phyloP scores from a whole-genome alignment of 768 basidiomycete species.

The Ramaria sp. region DNA sequence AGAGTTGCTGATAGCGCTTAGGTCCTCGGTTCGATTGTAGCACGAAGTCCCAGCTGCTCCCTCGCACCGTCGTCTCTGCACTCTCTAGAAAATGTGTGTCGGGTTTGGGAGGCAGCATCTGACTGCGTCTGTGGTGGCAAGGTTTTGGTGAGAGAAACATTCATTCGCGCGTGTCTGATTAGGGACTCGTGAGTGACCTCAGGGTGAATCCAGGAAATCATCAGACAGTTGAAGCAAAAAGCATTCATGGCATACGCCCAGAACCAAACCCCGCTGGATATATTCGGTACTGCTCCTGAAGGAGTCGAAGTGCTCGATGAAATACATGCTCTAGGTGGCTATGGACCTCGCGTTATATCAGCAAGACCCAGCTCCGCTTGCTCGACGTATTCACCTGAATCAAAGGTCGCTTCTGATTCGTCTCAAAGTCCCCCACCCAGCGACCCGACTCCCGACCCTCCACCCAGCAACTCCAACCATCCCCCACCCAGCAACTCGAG shows the following conservation, averaged over 20 bases:
- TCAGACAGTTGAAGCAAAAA: background rate
- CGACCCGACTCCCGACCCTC: too few relatives aligned
- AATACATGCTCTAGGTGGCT: slow-evolving; percentile 3
- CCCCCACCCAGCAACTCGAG: too few relatives aligned
- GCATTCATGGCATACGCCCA: slow-evolving; percentile 6
- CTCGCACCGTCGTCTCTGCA: slow-evolving; percentile 59
- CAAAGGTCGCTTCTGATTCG: too few relatives aligned
- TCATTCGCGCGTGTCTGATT: background rate
- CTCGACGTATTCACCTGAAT: background rate
- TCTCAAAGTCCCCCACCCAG: too few relatives aligned
- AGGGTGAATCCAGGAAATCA: background rate
- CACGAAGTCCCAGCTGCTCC: slow-evolving; percentile 59
- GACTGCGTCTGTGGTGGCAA: slow-evolving; percentile 1
- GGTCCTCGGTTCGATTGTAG: slow-evolving; percentile 74
- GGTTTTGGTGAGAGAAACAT: background rate
- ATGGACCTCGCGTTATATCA: slow-evolving; percentile 1
- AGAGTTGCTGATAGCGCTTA: slow-evolving; percentile 17
- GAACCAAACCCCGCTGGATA: background rate
- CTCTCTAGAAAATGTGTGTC: slow-evolving; percentile 50
- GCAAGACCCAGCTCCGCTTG: background rate
- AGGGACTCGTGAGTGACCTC: background rate
- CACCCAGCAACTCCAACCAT: too few relatives aligned
- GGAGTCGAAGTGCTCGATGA: slow-evolving; percentile 2
- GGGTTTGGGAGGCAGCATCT: slow-evolving; percentile 56
- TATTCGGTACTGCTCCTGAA: background rate